Evolutionary conservation across 2,329 filamentous ascomycete genomes (phyloP).

Genomic region (Zarea fungicola): DNA sequence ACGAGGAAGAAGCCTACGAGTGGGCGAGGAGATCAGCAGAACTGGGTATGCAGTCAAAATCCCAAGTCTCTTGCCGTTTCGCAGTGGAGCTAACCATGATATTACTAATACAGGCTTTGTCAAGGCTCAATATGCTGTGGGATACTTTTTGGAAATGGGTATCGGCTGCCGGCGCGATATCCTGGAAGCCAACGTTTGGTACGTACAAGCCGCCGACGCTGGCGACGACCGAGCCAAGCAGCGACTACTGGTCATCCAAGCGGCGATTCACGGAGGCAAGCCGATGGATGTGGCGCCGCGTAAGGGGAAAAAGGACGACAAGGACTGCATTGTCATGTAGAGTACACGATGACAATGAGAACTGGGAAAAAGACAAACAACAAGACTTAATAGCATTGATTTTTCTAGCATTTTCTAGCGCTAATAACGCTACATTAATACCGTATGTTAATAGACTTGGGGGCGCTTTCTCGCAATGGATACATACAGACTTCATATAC

Average conservation of each 20-base stretch:
- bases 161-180: slow-evolving; percentile 92
- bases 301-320: slow-evolving; percentile 43
- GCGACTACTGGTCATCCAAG: slow-evolving; percentile 77
- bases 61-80: no score
- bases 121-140: slow-evolving; percentile 87
- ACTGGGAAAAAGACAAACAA: not conserved
- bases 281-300: slow-evolving; percentile 52
- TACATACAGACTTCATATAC: no score
- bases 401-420: slow-evolving; percentile 12
- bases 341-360: not conserved
- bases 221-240: slow-evolving; percentile 88
- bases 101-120: slow-evolving; percentile 49
- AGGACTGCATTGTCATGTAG: slow-evolving; percentile 55
- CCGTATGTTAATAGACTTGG: not conserved
- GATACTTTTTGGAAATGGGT: slow-evolving; percentile 98
- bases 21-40: slow-evolving; percentile 89
- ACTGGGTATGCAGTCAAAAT: slow-evolving; percentile 67
- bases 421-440: slow-evolving; percentile 12
- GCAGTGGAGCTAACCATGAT: no score
- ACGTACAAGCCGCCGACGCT: slow-evolving; percentile 88
- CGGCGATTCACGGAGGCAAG: slow-evolving; percentile 60
- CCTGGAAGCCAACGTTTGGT: slow-evolving; percentile 98
- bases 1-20: slow-evolving; percentile 93
- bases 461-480: no score
- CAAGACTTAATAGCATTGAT: slow-evolving; percentile 9